Base-by-base conservation (phyloP, 805 yeast species). In the Metschnikowia picachoensis region DNA sequence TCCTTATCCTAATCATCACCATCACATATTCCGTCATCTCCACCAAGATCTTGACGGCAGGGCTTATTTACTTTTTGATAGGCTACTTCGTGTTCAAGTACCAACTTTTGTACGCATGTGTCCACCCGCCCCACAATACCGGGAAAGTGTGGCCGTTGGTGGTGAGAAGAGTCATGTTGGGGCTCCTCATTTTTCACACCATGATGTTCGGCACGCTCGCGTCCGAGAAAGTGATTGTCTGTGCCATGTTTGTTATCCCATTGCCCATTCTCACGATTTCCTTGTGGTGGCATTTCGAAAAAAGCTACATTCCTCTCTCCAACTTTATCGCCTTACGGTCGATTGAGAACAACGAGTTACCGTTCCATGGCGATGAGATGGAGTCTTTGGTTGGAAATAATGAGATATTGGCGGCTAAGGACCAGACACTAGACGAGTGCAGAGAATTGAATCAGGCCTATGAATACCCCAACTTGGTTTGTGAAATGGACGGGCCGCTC, bases 71-170 rank as follows among this genome's bases (percentile, higher is more conserved):
- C 64, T 92, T 92, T 61, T 65, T 87, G 13, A 68, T 89, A 46
- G 97, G 98, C 0, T 92, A 82, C 64, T 84, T 82, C 61, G 96
- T 91, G 8, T 89, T 83, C 76, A 92, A 92, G 66, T 92, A 91
- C 63, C 97, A 90, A 65, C 72, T 92, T 49, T 71, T 94, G 53
- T 92, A 88, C 62, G 85, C 96, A 0, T 85, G 94, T 70, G 90
- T 89, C 30, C 98, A 94, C 64, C 91, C 95, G 9, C 97, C 95
- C 33, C 98, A 94, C 66, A 90, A 97, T 0, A 94, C 97, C 0
- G 99, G 98, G 1, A 87, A 86, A 60, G 95, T 92, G 1, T 92
- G 97, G 98, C 96, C 97, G 0, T 71, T 90, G 40, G 83, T 92
- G 2, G 85, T 87, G 59, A 75, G 96, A 56, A 75, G 99, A 54